Base-by-base conservation (phyloP, 441 rosid species). In the Pelargonium myrrhifolium region DNA sequence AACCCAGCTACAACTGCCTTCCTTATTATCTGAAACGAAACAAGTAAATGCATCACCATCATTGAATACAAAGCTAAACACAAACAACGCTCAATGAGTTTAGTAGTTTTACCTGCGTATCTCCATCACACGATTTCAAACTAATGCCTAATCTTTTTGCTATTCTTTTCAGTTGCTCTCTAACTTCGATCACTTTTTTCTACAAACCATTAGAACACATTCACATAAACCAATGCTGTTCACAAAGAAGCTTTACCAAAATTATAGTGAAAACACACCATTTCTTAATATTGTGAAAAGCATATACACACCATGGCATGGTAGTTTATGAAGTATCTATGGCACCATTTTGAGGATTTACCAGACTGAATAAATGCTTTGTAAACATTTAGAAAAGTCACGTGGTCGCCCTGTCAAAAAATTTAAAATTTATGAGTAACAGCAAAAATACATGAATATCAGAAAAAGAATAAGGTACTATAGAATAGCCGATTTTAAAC, bases 1-100 rank as follows among this genome's bases (percentile, higher is more conserved):
- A 87, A 93, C 0, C 99, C 97, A 68, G 96, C 83, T 67, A 84
- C 68, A 26, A 88, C 91, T 9, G 97, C 93, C 85, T 91, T 91
- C 76, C 96, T 84, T 68, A 93, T n/a, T n/a, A n/a, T n/a, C n/a
- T n/a, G n/a, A n/a, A n/a, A n/a, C n/a, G n/a, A n/a, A n/a, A n/a
- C n/a, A n/a, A n/a, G n/a, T n/a, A n/a, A n/a, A n/a, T n/a, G 56
- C 62, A 56, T 31, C 8, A 66, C 8, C 1, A 4, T 55, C 39
- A 55, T 39, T 17, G 40, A 70, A 9, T 18, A 28, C 0, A 58
- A 61, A 14, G 18, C 70, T 15, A n/a, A 49, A 49, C 56, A 49
- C 9, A 20, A 58, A 55, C 15, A 21, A 24, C 26, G 28, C 26
- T 21, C 7, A 65, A 55, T 31, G 22, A 31, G n/a, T n/a, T n/a